Evolutionary conservation across 768 basidiomycete species (phyloP), one percentile per base, ranked within the genome.

Genomic region (Collybiopsis luxurians): DNA sequence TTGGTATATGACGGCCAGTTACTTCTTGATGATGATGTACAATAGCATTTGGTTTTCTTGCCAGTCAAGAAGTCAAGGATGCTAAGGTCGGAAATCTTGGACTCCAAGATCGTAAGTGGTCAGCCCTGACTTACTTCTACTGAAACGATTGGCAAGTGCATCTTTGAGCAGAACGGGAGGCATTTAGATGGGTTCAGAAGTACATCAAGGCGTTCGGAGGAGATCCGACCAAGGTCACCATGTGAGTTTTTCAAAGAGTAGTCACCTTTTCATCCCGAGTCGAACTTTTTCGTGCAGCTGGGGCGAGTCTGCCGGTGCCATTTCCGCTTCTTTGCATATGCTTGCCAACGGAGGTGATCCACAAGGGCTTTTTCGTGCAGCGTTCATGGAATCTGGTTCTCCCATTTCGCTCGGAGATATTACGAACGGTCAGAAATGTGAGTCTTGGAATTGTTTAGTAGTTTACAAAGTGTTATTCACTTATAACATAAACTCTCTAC

Each of bases 201-300:
- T 83, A 89, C 63, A 86, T 89, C 60, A 59, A 66, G 34, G 70
- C 73, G 7, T 89, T 88, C 59, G 86, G 87, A 0, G 88, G 88
- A 10, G 85, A 89, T 66, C 79, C 82, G 0, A 66, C 64, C 2
- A 84, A 82, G 64, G 85, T 85, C 3, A 83, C 82, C 0, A 77
- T 84, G 80, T 83, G 64, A 53, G 79, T 58, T 1, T 6, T 27
- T 15, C 13, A 19, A 46, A 51, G 11, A 21, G 31, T 6, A 23
- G 54, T 44, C 7, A 12, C 57, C 26, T 27, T 31, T 2, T 57
- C 54, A 15, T 45, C 3, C 24, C 13, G 4, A n/a, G n/a, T 34
- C 31, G 31, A 34, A 5, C 31, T 13, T 34, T 34, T 6, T 34
- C 13, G 7, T 34, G 30, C 13, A 74, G 73, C 56, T 75, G 75